Percentiles rank a stretch among this genome's conserved stretches.
phyloP scores from a whole-genome alignment of 108 stramenopile species.

The Nannochloropsis salina region DNA sequence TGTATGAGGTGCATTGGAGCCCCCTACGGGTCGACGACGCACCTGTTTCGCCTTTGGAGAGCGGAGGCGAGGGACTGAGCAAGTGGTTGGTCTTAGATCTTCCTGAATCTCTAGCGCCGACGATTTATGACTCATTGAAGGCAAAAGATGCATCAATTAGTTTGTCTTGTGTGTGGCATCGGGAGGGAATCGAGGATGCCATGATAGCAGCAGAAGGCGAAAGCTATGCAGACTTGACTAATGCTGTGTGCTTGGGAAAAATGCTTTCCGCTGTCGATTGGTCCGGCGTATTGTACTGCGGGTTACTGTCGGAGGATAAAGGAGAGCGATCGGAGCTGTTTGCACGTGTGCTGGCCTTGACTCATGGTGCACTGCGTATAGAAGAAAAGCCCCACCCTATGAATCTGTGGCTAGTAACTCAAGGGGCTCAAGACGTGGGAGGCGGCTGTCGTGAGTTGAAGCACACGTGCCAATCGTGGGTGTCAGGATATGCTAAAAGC shows the following conservation, averaged over 20 bases:
- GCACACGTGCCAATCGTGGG: not conserved
- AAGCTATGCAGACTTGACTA: not conserved
- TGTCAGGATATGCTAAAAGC: constrained; percentile 4
- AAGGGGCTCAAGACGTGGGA: constrained; percentile 2
- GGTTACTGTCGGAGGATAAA: constrained; percentile 4
- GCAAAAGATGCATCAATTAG: not conserved
- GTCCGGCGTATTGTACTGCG: not conserved
- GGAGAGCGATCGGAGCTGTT: not conserved
- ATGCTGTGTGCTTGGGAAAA: not conserved
- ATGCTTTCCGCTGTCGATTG: not conserved
- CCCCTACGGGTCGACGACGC: not conserved
- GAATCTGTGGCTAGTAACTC: not conserved
- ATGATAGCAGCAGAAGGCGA: not conserved
- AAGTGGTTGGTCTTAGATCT: not conserved
- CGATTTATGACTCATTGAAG: not conserved
- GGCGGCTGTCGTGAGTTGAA: not conserved
- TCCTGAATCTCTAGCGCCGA: not conserved
- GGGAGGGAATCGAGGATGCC: not conserved
- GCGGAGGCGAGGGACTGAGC: not conserved
- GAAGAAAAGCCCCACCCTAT: not conserved
- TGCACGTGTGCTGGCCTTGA: not conserved
- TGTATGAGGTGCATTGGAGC: constrained; percentile 15
- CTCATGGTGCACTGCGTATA: not conserved
- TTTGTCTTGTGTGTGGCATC: not conserved
- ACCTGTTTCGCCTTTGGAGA: not conserved